Percentiles rank a stretch among this genome's conserved stretches.
These are phyloP conservation scores for Paracoccidioides lutzii DNA, from an alignment of 2,329 filamentous ascomycete genomes.

Conservation along the genomic window DNA sequence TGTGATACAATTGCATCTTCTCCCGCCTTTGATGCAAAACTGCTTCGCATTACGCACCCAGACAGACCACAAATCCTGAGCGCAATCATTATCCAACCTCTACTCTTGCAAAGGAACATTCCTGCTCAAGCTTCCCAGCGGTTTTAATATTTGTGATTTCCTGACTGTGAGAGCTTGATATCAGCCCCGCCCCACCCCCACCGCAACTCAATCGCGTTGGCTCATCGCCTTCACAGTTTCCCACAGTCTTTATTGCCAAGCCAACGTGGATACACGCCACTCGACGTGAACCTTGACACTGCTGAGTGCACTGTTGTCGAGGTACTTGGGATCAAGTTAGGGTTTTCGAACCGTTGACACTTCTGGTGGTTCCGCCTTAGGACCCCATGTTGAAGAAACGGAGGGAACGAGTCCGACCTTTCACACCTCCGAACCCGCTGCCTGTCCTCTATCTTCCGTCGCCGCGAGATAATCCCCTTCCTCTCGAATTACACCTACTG, in stretches of 20 bases:
- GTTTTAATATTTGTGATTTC: neutral
- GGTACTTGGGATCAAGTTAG: neutral
- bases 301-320: neutral
- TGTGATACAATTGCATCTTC: conserved; percentile 2
- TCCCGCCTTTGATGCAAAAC: conserved; percentile 30
- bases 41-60: conserved; percentile 16
- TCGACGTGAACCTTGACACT: neutral
- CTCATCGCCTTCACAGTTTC: neutral
- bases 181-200: neutral
- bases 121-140: neutral
- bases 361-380: conserved; percentile 19
- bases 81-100: neutral
- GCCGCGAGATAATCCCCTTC: conserved; percentile 16
- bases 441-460: conserved; percentile 13
- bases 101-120: neutral
- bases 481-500: conserved; percentile 25
- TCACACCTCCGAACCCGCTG: conserved; percentile 23
- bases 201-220: neutral
- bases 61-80: neutral
- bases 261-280: neutral
- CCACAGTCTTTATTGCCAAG: neutral
- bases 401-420: conserved; percentile 32
- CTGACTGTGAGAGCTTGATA: neutral
- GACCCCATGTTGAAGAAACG: conserved; percentile 38
- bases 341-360: neutral